Evolutionary conservation across 2,329 filamentous ascomycete genomes (phyloP).

Genomic region (Stemphylium vesicarium): DNA sequence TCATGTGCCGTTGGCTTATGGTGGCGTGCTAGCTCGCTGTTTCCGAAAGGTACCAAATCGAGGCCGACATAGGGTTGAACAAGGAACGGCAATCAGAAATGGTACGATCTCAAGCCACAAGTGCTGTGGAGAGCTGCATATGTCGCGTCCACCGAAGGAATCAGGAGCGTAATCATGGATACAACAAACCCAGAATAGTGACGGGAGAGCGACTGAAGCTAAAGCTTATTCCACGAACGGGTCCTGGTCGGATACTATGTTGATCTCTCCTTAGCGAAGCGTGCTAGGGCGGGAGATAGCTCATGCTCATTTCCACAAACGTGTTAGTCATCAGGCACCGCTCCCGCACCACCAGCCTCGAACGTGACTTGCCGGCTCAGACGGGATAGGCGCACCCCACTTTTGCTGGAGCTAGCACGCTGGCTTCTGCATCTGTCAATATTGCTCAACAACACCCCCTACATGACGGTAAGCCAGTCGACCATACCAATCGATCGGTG

Average conservation of each 20-base stretch:
- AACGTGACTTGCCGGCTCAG: background rate
- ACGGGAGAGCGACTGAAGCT: slow-evolving; percentile 26
- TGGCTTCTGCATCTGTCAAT: slow-evolving; percentile 3
- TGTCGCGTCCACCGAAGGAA: slow-evolving; percentile 9
- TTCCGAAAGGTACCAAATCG: slow-evolving; percentile 10
- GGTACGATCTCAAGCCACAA: slow-evolving; percentile 13
- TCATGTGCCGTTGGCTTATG: slow-evolving; percentile 11
- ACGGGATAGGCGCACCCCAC: slow-evolving; percentile 2
- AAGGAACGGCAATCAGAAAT: slow-evolving; percentile 10
- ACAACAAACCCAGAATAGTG: slow-evolving; percentile 16
- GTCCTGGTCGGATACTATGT: slow-evolving; percentile 6
- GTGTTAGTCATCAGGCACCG: slow-evolving; percentile 9
- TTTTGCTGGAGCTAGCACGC: background rate
- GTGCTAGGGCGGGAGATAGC: slow-evolving; percentile 14
- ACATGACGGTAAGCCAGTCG: slow-evolving; percentile 2
- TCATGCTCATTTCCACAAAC: slow-evolving; percentile 7
- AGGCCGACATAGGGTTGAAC: slow-evolving; percentile 10
- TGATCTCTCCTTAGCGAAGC: slow-evolving; percentile 10
- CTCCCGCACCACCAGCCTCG: background rate
- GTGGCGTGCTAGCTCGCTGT: slow-evolving; percentile 19
- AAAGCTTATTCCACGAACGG: slow-evolving; percentile 20
- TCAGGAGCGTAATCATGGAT: background rate
- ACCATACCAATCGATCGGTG: background rate
- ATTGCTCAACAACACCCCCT: slow-evolving; percentile 6
- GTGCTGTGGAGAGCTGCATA: slow-evolving; percentile 1